Evolutionary conservation across 768 basidiomycete genomes (phyloP), one percentile per base, ranked within the genome.

Genomic region (Neoboletus brunneissimus): DNA sequence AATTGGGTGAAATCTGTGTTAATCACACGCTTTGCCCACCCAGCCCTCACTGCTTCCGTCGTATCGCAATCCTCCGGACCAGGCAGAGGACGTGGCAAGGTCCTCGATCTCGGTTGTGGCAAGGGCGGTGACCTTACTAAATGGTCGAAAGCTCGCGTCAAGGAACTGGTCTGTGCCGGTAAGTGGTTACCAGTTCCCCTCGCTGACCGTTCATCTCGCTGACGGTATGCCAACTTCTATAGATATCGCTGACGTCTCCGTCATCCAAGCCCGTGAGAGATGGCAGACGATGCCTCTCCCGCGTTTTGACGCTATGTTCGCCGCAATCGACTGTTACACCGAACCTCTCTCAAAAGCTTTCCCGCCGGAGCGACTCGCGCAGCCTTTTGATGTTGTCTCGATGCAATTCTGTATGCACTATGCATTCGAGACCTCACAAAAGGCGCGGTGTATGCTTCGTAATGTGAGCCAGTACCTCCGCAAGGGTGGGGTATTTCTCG

Each of bases 381-480:
- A 80, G 31, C 87, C 87, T 6, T 97, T 97, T 67, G 97, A 98
- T 67, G 91, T 94, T 54, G 94, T 98, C 6, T 91, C 93, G 3
- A 92, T 98, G 93, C 97, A 99, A 69, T 99, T 99, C 71, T 98
- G 97, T 73, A 98, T 99, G 91, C 97, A 99, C 71, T 98, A 99
- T 67, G 97, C 97, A 9, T 98, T 99, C 70, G 94, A 98, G 72
- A 88, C 82, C n/a, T 81, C 85, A 31, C 77, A 81, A 56, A 97
- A 97, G 68, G 90, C 86, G 25, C 81, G 91, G 32, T 88, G 85
- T 70, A 97, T 99, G 97, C 83, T 99, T 32, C 81, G 85, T 37
- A 99, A 99, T 69, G 95, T 94, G 31, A 83, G 85, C 54, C 74
- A 80, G 45, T 87, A 88, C 79, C 77, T 99, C 44, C 78, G 89